phyloP scores from a whole-genome alignment of 2,329 filamentous ascomycete species.

The Pseudocercospora ulei region DNA sequence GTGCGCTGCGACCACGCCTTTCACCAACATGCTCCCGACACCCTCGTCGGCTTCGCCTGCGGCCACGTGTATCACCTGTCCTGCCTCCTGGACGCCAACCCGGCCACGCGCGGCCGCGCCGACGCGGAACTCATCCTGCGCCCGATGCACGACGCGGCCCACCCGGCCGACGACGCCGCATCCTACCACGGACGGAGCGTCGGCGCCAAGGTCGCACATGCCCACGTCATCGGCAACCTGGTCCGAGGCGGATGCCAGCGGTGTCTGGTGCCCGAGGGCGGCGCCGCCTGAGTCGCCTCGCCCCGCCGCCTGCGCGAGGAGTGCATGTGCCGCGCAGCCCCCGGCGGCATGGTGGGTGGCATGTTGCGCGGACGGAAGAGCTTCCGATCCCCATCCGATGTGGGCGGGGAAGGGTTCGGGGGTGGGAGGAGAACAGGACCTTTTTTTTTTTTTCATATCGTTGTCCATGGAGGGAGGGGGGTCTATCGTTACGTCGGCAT shows the following conservation, averaged over 20 bases:
- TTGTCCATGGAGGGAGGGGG: no score
- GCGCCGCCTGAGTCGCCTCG: no score
- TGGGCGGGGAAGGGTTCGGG: no score
- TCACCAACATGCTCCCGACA: slow-evolving; percentile 45
- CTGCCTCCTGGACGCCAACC: slow-evolving; percentile 50
- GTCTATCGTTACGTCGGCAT: no score
- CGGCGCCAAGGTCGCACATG: slow-evolving; percentile 78
- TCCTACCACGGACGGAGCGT: slow-evolving; percentile 52
- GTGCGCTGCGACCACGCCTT: slow-evolving; percentile 36
- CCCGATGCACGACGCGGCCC: slow-evolving; percentile 41
- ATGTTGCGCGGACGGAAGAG: no score
- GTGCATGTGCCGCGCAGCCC: no score
- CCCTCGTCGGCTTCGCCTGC: slow-evolving; percentile 69
- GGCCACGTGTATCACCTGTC: slow-evolving; percentile 71
- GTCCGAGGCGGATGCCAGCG: slow-evolving; percentile 21
- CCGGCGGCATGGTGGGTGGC: no score
- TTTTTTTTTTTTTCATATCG: no score
- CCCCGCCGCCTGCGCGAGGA: no score
- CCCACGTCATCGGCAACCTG: slow-evolving; percentile 63
- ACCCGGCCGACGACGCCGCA: slow-evolving; percentile 37
- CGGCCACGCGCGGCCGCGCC: slow-evolving; percentile 33
- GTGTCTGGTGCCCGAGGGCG: slow-evolving; percentile 18
- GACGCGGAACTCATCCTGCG: slow-evolving; percentile 29
- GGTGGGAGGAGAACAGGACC: no score
- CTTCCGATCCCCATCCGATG: no score